Base-by-base conservation (phyloP, 2,329 filamentous ascomycete species). In the Didymella keratinophila region DNA sequence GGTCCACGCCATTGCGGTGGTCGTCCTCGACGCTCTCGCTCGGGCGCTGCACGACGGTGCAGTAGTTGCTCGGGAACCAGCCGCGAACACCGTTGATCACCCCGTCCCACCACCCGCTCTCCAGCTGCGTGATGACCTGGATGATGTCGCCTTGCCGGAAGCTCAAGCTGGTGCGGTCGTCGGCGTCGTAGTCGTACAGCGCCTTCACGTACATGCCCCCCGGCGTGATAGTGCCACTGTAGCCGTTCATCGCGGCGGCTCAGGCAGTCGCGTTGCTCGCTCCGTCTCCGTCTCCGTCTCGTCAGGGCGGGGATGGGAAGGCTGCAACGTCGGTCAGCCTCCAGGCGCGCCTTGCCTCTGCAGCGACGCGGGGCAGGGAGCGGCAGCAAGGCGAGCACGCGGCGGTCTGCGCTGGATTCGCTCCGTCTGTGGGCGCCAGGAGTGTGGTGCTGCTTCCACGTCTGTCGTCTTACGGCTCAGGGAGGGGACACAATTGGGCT, bases 31-130 rank as follows among this genome's bases (percentile, higher is more conserved):
- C 84, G 41, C 90, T 82, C 62, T 96, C 91, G 68, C 92, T 89
- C 49, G 89, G 85, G 68, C 87, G 88, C 59, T 87, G 86, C 69
- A 98, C 90, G 63, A 95, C 87, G 66, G 92, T 89, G 81, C 95
- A 98, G 80, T 99, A 99, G 78, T 99, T 99, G 83, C 94, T 98
- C 36, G 95, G 95, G 77, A 99, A 99, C 95, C 95, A 99, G 76
- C 95, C 95, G 75, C 95, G 89, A 68, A 97, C 91, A 58, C 93
- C 92, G 72, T 97, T 95, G 76, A 99, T 97, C 55, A 99, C 92
- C 47, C 95, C 95, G 80, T 99, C 95, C 95, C 95, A 99, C 95
- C 95, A 99, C 56, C 95, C 95, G 72, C 93, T 98, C 78, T 99
- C 95, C 56, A 98, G 84, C 80, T 97, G 94, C 52, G 95, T 99